These are phyloP conservation scores for Biscutella laevigata DNA, from an alignment of 441 rosid species.

Conservation along the genomic window DNA sequence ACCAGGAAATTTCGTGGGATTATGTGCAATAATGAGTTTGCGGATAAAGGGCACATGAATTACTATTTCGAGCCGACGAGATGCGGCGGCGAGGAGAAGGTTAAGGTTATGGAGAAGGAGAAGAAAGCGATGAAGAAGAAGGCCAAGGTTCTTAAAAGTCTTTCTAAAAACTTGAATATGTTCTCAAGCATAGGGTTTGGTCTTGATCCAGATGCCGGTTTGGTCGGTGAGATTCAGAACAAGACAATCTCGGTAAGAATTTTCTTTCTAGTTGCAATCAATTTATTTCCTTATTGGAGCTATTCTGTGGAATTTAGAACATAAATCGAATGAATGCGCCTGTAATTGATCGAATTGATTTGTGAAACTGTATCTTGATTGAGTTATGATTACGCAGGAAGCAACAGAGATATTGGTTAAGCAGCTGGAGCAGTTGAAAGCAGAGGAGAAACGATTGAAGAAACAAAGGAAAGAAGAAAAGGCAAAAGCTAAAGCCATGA, in stretches of 20 bases:
- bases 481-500: conserved; percentile 32
- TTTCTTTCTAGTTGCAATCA: neutral
- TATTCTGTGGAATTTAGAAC: too few species aligned
- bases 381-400: conserved; percentile 34
- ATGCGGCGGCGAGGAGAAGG: conserved; percentile 17
- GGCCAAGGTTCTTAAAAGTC: conserved; percentile 34
- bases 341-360: neutral
- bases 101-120: conserved; percentile 27
- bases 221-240: conserved; percentile 30
- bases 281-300: neutral
- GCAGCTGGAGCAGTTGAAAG: conserved; percentile 44
- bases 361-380: neutral
- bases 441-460: conserved; percentile 51
- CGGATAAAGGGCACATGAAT: conserved; percentile 32
- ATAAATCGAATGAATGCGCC: too few species aligned
- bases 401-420: conserved; percentile 40
- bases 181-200: conserved; percentile 34
- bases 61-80: conserved; percentile 29
- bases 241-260: conserved; percentile 33
- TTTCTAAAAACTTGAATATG: conserved; percentile 32
- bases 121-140: conserved; percentile 38
- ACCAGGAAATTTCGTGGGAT: conserved; percentile 3
- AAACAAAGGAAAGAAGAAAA: conserved; percentile 41
- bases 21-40: conserved; percentile 23
- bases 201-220: conserved; percentile 24